These are phyloP conservation scores for Macrocybe gigantea DNA, from an alignment of 768 basidiomycete genomes.

Conservation along the genomic window DNA sequence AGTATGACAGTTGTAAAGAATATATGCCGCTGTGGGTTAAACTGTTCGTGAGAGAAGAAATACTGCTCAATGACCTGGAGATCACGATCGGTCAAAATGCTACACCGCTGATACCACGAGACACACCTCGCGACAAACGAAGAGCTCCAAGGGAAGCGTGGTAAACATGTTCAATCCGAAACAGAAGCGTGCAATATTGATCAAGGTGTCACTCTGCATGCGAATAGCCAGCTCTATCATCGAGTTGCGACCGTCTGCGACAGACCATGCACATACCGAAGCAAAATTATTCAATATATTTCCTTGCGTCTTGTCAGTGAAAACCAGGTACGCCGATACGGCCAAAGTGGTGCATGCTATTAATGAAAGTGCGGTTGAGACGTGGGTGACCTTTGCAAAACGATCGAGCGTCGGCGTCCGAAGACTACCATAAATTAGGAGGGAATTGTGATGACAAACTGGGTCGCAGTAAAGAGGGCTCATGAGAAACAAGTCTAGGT, in stretches of 20 bases:
- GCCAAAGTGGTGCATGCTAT: slow-evolving; percentile 83
- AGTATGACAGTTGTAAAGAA: slow-evolving; percentile 88
- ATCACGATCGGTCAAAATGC: background rate
- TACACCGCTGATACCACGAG: no score
- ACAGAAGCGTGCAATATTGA: slow-evolving; percentile 92
- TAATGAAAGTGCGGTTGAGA: slow-evolving; percentile 81
- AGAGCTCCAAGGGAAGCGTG: slow-evolving; percentile 91
- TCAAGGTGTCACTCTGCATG: slow-evolving; percentile 72
- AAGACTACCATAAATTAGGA: slow-evolving; percentile 92
- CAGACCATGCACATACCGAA: slow-evolving; percentile 35
- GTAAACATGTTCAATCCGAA: slow-evolving; percentile 98
- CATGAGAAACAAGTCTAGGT: background rate
- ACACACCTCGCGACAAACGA: slow-evolving; percentile 90
- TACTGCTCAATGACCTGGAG: slow-evolving; percentile 87
- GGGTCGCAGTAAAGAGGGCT: slow-evolving; percentile 3
- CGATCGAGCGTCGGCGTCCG: slow-evolving; percentile 91
- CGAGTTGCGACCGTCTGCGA: background rate
- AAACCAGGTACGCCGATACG: slow-evolving; percentile 79
- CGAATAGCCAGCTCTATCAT: background rate
- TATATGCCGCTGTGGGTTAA: slow-evolving; percentile 77
- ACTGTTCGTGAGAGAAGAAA: slow-evolving; percentile 87
- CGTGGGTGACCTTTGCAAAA: slow-evolving; percentile 88
- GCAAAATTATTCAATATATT: slow-evolving; percentile 97
- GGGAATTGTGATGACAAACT: slow-evolving; percentile 97
- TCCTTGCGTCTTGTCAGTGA: slow-evolving; percentile 90